These are phyloP conservation scores for Pythium pyrilobum DNA, from an alignment of 352 stramenopile species.

Conservation along the genomic window DNA sequence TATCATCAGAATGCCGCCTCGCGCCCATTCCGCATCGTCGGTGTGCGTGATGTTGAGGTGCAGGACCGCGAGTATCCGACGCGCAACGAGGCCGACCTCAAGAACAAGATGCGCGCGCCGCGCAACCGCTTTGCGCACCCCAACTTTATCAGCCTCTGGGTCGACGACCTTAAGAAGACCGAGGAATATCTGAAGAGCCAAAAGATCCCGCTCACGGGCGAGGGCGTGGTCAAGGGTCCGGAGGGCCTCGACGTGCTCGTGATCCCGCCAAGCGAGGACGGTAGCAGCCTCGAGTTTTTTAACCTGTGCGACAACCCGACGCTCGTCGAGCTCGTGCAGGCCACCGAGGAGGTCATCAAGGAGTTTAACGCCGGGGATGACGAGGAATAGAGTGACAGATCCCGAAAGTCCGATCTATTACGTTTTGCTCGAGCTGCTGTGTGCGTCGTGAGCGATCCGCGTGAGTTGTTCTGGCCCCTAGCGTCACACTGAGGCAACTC, in stretches of 20 bases:
- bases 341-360: conserved; percentile 67
- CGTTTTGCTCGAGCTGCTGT: too few species aligned
- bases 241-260: conserved; percentile 67
- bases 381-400: conserved; percentile 15
- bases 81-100: conserved; percentile 58
- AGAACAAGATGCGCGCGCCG: conserved; percentile 48
- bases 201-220: conserved; percentile 50
- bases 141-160: conserved; percentile 84
- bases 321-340: conserved; percentile 80
- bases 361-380: conserved; percentile 51
- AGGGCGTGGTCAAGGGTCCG: conserved; percentile 50
- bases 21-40: conserved; percentile 72
- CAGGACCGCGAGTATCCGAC: conserved; percentile 71
- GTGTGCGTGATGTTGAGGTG: conserved; percentile 75
- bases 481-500: too few species aligned
- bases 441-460: too few species aligned
- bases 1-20: conserved; percentile 25
- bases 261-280: conserved; percentile 54
- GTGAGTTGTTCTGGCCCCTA: too few species aligned
- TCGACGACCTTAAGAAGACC: conserved; percentile 66
- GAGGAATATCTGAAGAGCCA: conserved; percentile 61
- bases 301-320: conserved; percentile 79
- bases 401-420: too few species aligned
- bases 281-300: conserved; percentile 68
- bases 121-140: conserved; percentile 74